Evolutionary conservation across 768 basidiomycete genomes (phyloP).

Genomic region (Phylloporus arenicola): DNA sequence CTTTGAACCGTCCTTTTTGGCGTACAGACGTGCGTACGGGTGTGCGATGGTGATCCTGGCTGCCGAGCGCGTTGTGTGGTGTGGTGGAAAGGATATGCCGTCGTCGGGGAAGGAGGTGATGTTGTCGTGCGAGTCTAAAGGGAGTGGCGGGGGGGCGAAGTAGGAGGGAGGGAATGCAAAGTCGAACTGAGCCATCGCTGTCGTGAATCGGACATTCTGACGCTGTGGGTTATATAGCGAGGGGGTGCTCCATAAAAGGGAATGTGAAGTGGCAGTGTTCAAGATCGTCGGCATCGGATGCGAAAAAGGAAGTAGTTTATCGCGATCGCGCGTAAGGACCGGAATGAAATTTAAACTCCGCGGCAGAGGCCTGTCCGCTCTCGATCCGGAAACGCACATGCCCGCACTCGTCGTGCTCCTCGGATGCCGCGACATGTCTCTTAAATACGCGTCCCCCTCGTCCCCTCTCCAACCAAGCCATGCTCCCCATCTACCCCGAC

Average conservation of each 20-base stretch:
- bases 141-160: conserved; percentile 1
- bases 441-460: neutral
- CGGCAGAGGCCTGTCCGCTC: conserved; percentile 5
- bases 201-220: conserved; percentile 1
- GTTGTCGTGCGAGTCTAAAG: conserved; percentile 1
- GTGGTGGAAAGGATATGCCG: conserved; percentile 16
- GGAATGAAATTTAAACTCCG: conserved; percentile 21
- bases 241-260: conserved; percentile 12
- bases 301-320: neutral
- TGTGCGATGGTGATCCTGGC: conserved; percentile 42
- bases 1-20: conserved; percentile 58
- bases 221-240: conserved; percentile 17
- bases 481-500: conserved; percentile 8
- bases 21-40: conserved; percentile 65
- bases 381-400: neutral
- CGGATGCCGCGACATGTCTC: conserved; percentile 12
- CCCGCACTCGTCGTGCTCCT: conserved; percentile 13
- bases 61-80: conserved; percentile 15
- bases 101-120: conserved; percentile 19
- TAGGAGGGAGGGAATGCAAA: conserved; percentile 10
- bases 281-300: conserved; percentile 19
- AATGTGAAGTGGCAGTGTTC: conserved; percentile 1
- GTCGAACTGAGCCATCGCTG: conserved; percentile 18
- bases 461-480: neutral
- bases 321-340: conserved; percentile 11